Base-by-base conservation (phyloP, 2,329 filamentous ascomycete species). In the Magnaporthales sp. region DNA sequence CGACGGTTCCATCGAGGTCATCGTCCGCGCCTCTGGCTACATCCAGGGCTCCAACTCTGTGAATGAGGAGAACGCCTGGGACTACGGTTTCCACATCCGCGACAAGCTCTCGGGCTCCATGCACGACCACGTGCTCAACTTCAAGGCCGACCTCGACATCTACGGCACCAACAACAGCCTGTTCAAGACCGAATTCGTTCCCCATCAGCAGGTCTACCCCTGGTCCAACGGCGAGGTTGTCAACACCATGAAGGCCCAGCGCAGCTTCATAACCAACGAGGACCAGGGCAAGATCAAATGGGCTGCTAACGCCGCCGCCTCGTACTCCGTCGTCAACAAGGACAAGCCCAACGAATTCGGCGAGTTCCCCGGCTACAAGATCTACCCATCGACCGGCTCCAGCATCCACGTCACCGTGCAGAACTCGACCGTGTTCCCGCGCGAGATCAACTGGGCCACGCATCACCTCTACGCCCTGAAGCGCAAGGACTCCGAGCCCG, bases 301-400 rank as follows among this genome's bases (percentile, higher is more conserved):
- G 63, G 32, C 63, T 13, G 70, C 71, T 51, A 78, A 78, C 70
- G 69, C 70, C 1, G 72, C 74, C 54, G 68, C 73, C 30, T 74
- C 76, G 71, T 79, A 76, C 72, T 62, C 75, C 62, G 72, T 78
- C 68, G 74, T 76, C 69, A 74, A 73, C 70, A 71, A 72, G 46
- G 68, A 68, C 62, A 68, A 71, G 67, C 73, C 68, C 26, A 79
- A 79, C 68, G 69, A 70, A 38, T 78, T 74, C 74, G 76, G 76
- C n/a, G 72, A 76, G 66, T 67, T 72, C 30, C 72, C 74, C 32
- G 77, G 77, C 4, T 79, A 78, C 69, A 73, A 77, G 54, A 77
- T 79, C 69, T 72, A 75, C 4, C 76, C 67, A 60, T 73, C 65
- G 61, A 69, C 63, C 26, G 63, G 63, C 63, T 51, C 46, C 1